Percentiles rank a stretch among this genome's conserved stretches.
Evolutionary conservation across 805 yeast genomes (phyloP).

Genomic region (Ogataea nakhonphanomensis): DNA sequence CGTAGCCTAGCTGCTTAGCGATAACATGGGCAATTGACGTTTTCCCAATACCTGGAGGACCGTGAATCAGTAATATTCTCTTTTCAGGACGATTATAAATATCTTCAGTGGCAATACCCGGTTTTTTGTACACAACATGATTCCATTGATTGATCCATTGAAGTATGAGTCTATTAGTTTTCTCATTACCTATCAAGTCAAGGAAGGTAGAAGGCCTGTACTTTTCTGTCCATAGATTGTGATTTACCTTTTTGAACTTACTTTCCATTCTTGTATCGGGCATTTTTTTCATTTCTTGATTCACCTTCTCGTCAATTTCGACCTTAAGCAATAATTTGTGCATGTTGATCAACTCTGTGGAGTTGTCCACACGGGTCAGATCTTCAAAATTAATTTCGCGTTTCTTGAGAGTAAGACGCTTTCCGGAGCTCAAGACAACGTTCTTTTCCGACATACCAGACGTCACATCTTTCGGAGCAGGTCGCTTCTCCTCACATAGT

Average conservation of each 20-base stretch:
- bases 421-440: conserved; percentile 22
- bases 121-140: conserved; percentile 48
- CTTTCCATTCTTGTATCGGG: conserved; percentile 9
- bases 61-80: conserved; percentile 72
- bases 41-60: conserved; percentile 94
- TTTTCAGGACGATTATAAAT: conserved; percentile 56
- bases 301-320: conserved; percentile 22
- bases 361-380: conserved; percentile 2
- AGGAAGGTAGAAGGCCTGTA: conserved; percentile 63
- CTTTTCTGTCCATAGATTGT: conserved; percentile 53
- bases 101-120: conserved; percentile 35
- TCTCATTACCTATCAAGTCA: conserved; percentile 68
- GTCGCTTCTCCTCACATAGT: conserved; percentile 5
- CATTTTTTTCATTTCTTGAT: conserved; percentile 11
- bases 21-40: conserved; percentile 84
- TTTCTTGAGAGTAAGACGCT: conserved; percentile 20
- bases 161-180: conserved; percentile 53
- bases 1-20: conserved; percentile 78
- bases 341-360: conserved; percentile 25
- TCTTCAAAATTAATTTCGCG: conserved; percentile 5
- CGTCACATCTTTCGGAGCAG: not conserved
- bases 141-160: conserved; percentile 71
- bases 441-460: not conserved
- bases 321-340: conserved; percentile 21
- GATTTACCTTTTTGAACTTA: conserved; percentile 7